These are phyloP conservation scores for Hanseniaspora pseudoguilliermondii DNA, from an alignment of 805 yeast species.

Conservation along the genomic window DNA sequence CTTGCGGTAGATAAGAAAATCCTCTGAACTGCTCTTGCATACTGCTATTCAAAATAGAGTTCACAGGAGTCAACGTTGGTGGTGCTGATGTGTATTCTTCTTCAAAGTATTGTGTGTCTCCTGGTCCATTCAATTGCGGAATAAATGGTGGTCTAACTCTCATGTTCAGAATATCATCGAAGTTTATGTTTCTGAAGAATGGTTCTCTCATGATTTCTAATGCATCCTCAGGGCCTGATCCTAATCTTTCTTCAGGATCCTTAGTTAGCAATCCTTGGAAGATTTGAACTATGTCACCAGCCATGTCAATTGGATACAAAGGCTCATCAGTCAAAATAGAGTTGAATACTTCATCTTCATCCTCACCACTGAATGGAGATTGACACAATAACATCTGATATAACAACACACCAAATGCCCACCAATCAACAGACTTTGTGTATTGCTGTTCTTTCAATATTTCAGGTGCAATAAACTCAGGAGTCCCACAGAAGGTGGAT, in stretches of 20 bases:
- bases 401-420: constrained; percentile 96
- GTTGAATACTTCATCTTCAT: constrained; percentile 91
- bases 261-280: constrained; percentile 82
- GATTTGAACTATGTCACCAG: constrained; percentile 87
- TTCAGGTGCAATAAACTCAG: constrained; percentile 99
- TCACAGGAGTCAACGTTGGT: constrained; percentile 90
- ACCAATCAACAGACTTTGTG: constrained; percentile 95
- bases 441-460: constrained; percentile 85
- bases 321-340: constrained; percentile 96
- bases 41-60: constrained; percentile 67
- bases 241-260: constrained; percentile 74
- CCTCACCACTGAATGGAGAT: constrained; percentile 95
- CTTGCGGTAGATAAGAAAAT: constrained; percentile 74
- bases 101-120: constrained; percentile 87
- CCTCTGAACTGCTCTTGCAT: constrained; percentile 97
- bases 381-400: constrained; percentile 95
- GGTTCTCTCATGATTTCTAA: constrained; percentile 90
- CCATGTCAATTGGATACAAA: constrained; percentile 91
- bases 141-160: constrained; percentile 77
- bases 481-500: constrained; percentile 95
- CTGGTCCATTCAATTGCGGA: constrained; percentile 76
- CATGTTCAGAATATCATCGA: constrained; percentile 66
- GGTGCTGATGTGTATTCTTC: constrained; percentile 89
- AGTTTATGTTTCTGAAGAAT: constrained; percentile 78
- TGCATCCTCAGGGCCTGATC: constrained; percentile 81